Conservation (phyloP, 805 yeast species). For the Metschnikowia lochheadii region DNA sequence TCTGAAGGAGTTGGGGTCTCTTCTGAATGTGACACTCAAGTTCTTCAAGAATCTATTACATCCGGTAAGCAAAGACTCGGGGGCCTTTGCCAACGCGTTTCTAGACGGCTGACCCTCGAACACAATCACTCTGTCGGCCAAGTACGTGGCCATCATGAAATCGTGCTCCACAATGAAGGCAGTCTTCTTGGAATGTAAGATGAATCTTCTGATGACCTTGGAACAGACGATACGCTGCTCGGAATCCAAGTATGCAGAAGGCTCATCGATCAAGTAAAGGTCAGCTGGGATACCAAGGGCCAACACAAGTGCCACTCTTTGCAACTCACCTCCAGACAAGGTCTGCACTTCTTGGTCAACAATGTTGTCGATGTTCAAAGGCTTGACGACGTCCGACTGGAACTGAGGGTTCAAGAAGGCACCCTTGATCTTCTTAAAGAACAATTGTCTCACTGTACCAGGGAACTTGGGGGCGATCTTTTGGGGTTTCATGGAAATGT, state of each 20-base stretch:
- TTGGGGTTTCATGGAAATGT: conserved; percentile 98
- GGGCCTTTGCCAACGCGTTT: conserved; percentile 78
- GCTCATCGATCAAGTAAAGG: conserved; percentile 95
- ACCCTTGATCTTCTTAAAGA: conserved; percentile 93
- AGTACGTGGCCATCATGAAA: conserved; percentile 98
- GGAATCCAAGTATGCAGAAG: conserved; percentile 97
- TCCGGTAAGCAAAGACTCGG: conserved; percentile 93
- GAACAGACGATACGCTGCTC: conserved; percentile 99
- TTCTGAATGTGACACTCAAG: conserved; percentile 95
- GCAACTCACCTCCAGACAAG: conserved; percentile 98
- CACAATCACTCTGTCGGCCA: conserved; percentile 98
- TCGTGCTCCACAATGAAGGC: conserved; percentile 99
- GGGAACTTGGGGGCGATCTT: conserved; percentile 98
- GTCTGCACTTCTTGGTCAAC: conserved; percentile 97
- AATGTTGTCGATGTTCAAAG: conserved; percentile 86
- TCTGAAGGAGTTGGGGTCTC: conserved; percentile 97
- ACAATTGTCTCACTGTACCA: conserved; percentile 97
- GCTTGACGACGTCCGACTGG: conserved; percentile 97
- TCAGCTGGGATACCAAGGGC: conserved; percentile 94
- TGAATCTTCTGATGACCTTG: conserved; percentile 94
- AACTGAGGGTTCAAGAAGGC: conserved; percentile 94
- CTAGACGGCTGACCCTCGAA: conserved; percentile 93
- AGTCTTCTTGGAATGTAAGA: conserved; percentile 93
- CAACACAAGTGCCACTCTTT: conserved; percentile 96
- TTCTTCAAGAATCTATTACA: conserved; percentile 96